phyloP scores from a whole-genome alignment of 768 basidiomycete genomes.

The Krasilnikovozyma curviuscula region DNA sequence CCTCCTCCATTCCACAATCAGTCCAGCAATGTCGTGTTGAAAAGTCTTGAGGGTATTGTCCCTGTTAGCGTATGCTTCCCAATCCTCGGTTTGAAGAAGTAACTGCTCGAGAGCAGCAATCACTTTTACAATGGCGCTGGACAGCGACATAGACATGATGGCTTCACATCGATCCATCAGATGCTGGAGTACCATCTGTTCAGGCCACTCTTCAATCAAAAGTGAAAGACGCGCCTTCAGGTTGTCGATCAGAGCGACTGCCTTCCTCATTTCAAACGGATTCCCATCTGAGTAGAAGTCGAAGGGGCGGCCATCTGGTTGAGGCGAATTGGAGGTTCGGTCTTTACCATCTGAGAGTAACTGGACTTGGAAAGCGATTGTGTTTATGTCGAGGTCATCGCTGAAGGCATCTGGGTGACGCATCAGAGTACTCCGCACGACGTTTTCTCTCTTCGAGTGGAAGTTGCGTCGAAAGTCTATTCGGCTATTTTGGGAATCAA shows the following conservation, averaged over 20 bases:
- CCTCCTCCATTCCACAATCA: conserved; percentile 78
- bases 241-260: conserved; percentile 33
- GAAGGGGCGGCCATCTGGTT: conserved; percentile 24
- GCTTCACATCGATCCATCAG: conserved; percentile 49
- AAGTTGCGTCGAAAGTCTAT: neutral
- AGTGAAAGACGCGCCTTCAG: conserved; percentile 37
- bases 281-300: conserved; percentile 75
- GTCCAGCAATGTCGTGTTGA: conserved; percentile 43
- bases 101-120: conserved; percentile 69
- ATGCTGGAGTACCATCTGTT: conserved; percentile 90
- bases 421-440: conserved; percentile 7
- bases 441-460: conserved; percentile 1
- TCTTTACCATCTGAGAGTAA: neutral
- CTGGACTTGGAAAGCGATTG: conserved; percentile 6
- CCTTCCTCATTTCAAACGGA: conserved; percentile 47
- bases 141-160: conserved; percentile 41
- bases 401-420: conserved; percentile 3
- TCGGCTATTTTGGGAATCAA: neutral
- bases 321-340: neutral
- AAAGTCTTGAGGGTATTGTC: conserved; percentile 56
- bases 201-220: conserved; percentile 71
- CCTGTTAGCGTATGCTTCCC: conserved; percentile 91
- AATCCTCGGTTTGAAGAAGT: conserved; percentile 71
- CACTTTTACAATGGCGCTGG: conserved; percentile 60
- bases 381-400: conserved; percentile 4